Evolutionary conservation across 768 basidiomycete genomes (phyloP).

Genomic region (Termitomyces sp.): DNA sequence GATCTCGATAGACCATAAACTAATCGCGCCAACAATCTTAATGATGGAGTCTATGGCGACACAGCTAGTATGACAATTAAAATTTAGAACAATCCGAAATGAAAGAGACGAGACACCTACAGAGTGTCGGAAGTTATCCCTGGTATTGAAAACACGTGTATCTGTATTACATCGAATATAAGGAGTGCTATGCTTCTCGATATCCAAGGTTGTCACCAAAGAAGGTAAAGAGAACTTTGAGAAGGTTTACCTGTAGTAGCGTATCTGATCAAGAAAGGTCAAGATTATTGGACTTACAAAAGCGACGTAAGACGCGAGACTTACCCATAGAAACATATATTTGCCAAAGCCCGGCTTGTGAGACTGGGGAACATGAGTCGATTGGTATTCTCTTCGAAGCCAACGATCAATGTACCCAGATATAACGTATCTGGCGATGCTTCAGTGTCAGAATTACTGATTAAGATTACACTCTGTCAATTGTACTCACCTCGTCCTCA

Average conservation of each 20-base stretch:
- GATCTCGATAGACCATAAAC: slow-evolving; percentile 44
- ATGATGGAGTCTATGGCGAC: slow-evolving; percentile 39
- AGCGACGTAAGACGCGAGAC: neutral
- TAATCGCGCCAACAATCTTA: slow-evolving; percentile 37
- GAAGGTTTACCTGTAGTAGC: slow-evolving; percentile 29
- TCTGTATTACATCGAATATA: slow-evolving; percentile 39
- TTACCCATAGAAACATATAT: slow-evolving; percentile 38
- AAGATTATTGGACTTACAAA: neutral
- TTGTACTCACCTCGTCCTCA: slow-evolving; percentile 26
- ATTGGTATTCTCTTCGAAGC: neutral
- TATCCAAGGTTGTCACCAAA: neutral
- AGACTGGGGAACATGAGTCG: slow-evolving; percentile 17
- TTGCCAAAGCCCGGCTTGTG: slow-evolving; percentile 30
- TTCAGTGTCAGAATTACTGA: neutral
- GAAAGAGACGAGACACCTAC: slow-evolving; percentile 19
- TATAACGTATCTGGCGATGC: slow-evolving; percentile 26
- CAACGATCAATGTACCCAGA: slow-evolving; percentile 28
- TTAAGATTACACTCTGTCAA: neutral
- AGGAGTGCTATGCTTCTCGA: slow-evolving; percentile 31
- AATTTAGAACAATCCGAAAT: neutral
- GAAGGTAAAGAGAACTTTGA: neutral
- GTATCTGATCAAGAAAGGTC: slow-evolving; percentile 25
- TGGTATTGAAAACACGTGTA: slow-evolving; percentile 35
- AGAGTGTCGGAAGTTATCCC: slow-evolving; percentile 30
- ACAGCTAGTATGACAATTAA: slow-evolving; percentile 25